phyloP scores from a whole-genome alignment of 257 asterid species.

The Solanum bukasovii region DNA sequence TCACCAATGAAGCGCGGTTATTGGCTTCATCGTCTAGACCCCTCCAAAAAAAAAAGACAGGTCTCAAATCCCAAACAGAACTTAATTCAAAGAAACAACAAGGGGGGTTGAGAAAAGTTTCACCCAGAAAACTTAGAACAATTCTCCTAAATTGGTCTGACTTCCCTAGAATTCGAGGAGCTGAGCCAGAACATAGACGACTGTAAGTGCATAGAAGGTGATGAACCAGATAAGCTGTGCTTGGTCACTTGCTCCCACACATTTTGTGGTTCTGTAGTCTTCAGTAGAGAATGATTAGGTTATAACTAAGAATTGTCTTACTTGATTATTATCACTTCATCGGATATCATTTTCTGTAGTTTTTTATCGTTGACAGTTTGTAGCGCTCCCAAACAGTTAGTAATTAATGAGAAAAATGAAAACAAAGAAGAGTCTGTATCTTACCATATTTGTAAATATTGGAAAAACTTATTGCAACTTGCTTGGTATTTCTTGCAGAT shows the following conservation, averaged over 20 bases:
- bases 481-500: slow-evolving; percentile 20
- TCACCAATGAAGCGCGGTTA: background rate
- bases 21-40: background rate
- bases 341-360: background rate
- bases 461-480: background rate
- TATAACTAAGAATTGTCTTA: background rate
- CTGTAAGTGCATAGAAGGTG: background rate
- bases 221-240: background rate
- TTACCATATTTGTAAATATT: background rate
- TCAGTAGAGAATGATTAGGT: background rate
- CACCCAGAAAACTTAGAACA: background rate
- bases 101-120: background rate
- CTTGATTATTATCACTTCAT: background rate
- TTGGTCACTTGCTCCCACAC: background rate
- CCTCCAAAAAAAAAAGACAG: background rate
- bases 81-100: background rate
- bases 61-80: background rate
- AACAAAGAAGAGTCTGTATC: background rate
- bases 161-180: background rate
- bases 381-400: background rate
- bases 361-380: background rate
- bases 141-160: background rate
- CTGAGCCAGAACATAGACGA: background rate
- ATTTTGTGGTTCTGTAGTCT: background rate
- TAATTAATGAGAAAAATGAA: background rate